Base-by-base conservation (phyloP, 306 rosid genomes). In the Cicer arietinum region DNA sequence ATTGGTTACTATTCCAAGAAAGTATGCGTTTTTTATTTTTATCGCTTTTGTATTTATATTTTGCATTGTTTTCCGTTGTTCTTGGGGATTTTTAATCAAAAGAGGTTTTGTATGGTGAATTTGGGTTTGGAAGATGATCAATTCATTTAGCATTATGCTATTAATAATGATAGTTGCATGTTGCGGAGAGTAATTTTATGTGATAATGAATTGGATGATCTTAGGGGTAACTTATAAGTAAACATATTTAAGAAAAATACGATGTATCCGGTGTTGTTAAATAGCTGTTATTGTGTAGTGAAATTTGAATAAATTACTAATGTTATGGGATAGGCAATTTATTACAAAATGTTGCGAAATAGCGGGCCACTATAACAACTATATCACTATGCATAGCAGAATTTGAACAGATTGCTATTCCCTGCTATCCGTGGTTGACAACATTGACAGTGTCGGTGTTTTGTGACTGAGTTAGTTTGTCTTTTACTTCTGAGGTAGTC, bases 1-100 rank as follows among this genome's bases (percentile, higher is more conserved):
- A 80, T 85, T 54, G 89, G 89, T 78, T 92, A 90, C 73, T 82
- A 89, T 80, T 80, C 98, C 46, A 94, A 86, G 77, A 94, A 92
- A 79, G 98, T 94, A 84, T 43, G 90, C 7, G 6, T 78, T 83
- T 69, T 30, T 25, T 3, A 3, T 25, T 25, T 30, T 79, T 20
- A 68, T 48, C 57, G 57, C 25, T 45, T 67, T 41, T 69, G 41
- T 45, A 74, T 9, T 1, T 56, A 0, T 14, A 2, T 63, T 22
- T 60, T 68, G 35, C 70, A 69, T 68, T 45, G 10, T 56, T 53
- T 66, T 72, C 3, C 16, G 2, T 50, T 43, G 17, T 73, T 18
- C 59, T 14, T 74, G 66, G 1, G 25, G 25, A 16, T 59, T 60
- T 78, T 40, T 6, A 39, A 25, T 45, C 7, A 12, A 20, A 60